Evolutionary conservation across 768 basidiomycete genomes (phyloP).

Genomic region (Holtermannia corniformis): DNA sequence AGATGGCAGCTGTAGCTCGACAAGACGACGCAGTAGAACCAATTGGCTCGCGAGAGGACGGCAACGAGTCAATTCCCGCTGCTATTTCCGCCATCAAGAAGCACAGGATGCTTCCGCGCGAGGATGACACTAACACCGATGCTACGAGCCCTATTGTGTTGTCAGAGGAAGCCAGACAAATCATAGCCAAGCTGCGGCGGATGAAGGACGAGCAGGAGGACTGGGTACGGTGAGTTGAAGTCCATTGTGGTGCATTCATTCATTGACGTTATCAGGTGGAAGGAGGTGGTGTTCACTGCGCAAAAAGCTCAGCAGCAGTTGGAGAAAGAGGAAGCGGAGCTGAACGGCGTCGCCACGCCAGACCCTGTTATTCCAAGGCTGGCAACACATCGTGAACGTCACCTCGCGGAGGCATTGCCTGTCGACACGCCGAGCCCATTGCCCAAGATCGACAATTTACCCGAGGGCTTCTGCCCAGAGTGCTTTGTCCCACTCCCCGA

Average conservation of each 20-base stretch:
- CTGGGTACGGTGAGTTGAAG: constrained; percentile 37
- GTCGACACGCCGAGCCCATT: constrained; percentile 20
- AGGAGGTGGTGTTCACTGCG: constrained; percentile 39
- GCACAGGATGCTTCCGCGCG: constrained; percentile 3
- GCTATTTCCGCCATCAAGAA: background rate
- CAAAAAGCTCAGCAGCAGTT: constrained; percentile 28
- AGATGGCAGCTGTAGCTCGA: constrained; percentile 46
- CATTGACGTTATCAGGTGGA: constrained; percentile 28
- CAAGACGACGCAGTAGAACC: background rate
- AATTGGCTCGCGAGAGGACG: constrained; percentile 15
- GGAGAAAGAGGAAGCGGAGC: constrained; percentile 5
- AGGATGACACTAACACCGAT: constrained; percentile 23
- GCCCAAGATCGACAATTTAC: constrained; percentile 24
- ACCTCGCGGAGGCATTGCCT: constrained; percentile 6
- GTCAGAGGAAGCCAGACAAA: constrained; percentile 39
- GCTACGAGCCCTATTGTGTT: constrained; percentile 37
- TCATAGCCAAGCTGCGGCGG: constrained; percentile 36
- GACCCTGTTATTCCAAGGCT: constrained; percentile 1
- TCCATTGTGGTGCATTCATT: background rate
- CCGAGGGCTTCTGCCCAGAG: constrained; percentile 62
- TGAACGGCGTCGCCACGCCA: background rate
- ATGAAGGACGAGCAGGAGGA: constrained; percentile 42
- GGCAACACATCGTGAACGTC: background rate
- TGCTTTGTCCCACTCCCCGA: constrained; percentile 89
- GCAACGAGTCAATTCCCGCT: constrained; percentile 10